Evolutionary conservation across 495 filamentous ascomycete genomes (phyloP), one percentile per base, ranked within the genome.

Genomic region (Chlorociboria aeruginascens): DNA sequence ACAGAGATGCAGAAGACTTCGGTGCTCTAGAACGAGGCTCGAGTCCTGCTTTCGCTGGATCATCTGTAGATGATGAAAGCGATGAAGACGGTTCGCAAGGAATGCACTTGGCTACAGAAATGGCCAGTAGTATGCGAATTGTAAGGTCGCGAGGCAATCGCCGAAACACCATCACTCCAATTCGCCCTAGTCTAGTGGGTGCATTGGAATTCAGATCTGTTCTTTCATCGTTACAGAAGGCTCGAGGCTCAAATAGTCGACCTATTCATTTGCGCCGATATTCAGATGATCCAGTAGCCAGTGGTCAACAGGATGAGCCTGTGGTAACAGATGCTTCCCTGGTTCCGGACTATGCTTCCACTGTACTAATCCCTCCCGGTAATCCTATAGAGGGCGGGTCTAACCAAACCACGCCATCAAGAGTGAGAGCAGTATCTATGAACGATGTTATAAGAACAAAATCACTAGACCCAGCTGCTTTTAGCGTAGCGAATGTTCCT

Each of bases 121-220:
- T 99, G 63, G 82, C 81, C 46, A 93, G 79, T 61, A 95, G 86
- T 50, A 96, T 99, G 93, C 81, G 89, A 44, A 74, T 95, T 20
- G 83, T 72, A 55, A 78, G 92, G 9, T 84, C 85, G 7, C 67
- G 68, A 38, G 77, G 74, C 45, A 69, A 73, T 41, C 73, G 89
- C 40, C 83, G 81, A 50, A 85, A 80, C 58, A 85, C 89, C 28
- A 68, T 86, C 49, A 83, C 77, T 39, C 82, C 87, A 1, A 96
- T 97, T 49, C 75, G 93, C 30, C 89, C 93, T 6, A 96, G 89
- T 67, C 65, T 99, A 16, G 85, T 97, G 6, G 93, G 93, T 39
- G 93, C 83, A 4, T 66, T 99, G 45, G 93, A 99, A 63, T 99
- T 99, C 56, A 78, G 86, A 50, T 86, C 89, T 2, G 83, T 96